phyloP scores from a whole-genome alignment of 805 yeast genomes.

The Yamadazyma kitorensis region DNA sequence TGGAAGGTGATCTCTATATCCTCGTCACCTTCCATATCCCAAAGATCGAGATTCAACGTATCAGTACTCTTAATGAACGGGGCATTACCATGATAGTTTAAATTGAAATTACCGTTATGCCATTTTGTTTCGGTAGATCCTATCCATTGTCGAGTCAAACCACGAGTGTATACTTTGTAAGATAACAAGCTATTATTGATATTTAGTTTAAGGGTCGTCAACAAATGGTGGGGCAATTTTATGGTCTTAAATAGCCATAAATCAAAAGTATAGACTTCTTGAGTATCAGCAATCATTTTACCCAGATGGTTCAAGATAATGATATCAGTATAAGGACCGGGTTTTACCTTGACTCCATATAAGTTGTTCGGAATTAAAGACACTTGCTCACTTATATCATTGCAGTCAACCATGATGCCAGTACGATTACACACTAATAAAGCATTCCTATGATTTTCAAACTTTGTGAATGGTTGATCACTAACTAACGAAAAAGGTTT shows the following conservation, averaged over 20 bases:
- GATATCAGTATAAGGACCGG: no score
- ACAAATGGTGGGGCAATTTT: background rate
- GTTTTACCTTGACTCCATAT: slow-evolving; percentile 1
- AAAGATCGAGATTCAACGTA: slow-evolving; percentile 43
- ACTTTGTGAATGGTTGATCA: no score
- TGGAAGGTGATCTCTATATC: slow-evolving; percentile 13
- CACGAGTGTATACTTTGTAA: slow-evolving; percentile 1
- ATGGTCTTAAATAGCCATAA: slow-evolving; percentile 1
- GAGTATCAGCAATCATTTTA: no score
- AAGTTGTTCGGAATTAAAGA: slow-evolving; percentile 1
- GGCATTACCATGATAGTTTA: slow-evolving; percentile 63
- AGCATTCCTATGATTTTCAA: no score
- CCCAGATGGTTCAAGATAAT: no score
- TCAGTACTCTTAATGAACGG: slow-evolving; percentile 60
- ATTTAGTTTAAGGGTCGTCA: slow-evolving; percentile 7
- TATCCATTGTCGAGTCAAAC: slow-evolving; percentile 53
- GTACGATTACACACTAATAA: no score
- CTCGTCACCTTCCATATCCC: slow-evolving; percentile 40
- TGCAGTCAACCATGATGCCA: no score
- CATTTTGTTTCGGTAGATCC: slow-evolving; percentile 78
- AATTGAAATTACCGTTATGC: slow-evolving; percentile 42
- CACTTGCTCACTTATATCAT: slow-evolving; percentile 2
- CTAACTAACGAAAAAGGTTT: no score
- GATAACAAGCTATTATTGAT: slow-evolving; percentile 11
- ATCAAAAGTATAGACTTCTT: no score